phyloP scores from a whole-genome alignment of 306 rosid species.

The Pterocarpus macrocarpus region DNA sequence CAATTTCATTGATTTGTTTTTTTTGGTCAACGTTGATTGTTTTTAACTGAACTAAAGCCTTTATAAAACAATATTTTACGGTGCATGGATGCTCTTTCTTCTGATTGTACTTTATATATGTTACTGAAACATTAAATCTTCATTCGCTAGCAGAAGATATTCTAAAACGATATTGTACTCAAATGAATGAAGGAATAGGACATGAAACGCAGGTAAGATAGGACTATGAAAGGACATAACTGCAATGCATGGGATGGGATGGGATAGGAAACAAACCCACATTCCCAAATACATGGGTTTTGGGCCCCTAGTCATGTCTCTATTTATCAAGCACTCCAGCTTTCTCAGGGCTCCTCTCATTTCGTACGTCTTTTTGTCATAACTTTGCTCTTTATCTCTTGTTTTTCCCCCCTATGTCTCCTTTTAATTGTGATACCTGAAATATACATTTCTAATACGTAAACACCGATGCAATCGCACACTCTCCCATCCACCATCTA shows the following conservation, averaged over 20 bases:
- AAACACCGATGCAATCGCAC: not conserved
- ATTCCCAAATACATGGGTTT: slow-evolving; percentile 40
- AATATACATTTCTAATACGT: not conserved
- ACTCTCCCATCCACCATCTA: not conserved
- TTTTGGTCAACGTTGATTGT: no score
- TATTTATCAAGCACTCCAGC: slow-evolving; percentile 61
- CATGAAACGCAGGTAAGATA: slow-evolving; percentile 11
- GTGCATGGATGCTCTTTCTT: no score
- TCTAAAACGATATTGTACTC: not conserved
- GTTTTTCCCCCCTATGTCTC: not conserved
- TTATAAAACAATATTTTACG: no score
- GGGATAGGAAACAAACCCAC: slow-evolving; percentile 50
- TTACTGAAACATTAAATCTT: not conserved
- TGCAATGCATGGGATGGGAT: slow-evolving; percentile 46
- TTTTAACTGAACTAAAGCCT: no score
- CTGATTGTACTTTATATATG: not conserved
- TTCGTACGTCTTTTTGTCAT: not conserved
- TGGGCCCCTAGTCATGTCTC: slow-evolving; percentile 65
- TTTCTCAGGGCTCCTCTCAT: slow-evolving; percentile 47
- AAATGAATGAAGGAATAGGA: not conserved
- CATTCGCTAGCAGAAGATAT: not conserved
- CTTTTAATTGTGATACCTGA: not conserved
- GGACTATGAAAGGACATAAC: slow-evolving; percentile 53
- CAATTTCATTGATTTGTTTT: no score
- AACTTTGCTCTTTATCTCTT: not conserved